Evolutionary conservation across 805 yeast species (phyloP).

Genomic region (Aciculoconidium aculeatum): DNA sequence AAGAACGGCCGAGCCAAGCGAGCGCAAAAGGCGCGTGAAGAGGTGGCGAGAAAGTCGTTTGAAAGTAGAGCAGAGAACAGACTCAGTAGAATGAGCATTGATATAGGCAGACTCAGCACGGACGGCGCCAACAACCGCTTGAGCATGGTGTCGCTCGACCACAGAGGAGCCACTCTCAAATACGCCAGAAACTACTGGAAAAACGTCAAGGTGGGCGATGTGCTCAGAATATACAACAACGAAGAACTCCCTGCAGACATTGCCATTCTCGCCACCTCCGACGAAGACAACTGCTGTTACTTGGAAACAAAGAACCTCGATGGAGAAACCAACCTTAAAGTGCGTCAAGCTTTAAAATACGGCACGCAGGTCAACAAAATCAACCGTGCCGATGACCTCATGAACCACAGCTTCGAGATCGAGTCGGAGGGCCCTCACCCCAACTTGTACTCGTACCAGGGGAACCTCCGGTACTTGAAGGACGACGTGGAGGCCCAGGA

Average conservation of each 20-base stretch:
- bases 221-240: constrained; percentile 59
- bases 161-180: constrained; percentile 12
- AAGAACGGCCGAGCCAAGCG: constrained; percentile 30
- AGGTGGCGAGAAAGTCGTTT: constrained; percentile 12
- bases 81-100: no score
- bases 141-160: neutral
- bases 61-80: constrained; percentile 32
- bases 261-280: constrained; percentile 60
- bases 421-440: constrained; percentile 84
- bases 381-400: constrained; percentile 31
- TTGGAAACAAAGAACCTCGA: constrained; percentile 69
- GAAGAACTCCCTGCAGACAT: constrained; percentile 79
- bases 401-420: constrained; percentile 50
- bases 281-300: constrained; percentile 60
- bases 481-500: constrained; percentile 35
- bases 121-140: constrained; percentile 2
- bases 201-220: constrained; percentile 68
- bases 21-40: constrained; percentile 17
- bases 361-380: constrained; percentile 44
- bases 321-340: constrained; percentile 76
- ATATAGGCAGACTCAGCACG: no score
- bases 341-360: constrained; percentile 65
- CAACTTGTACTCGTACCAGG: constrained; percentile 70
- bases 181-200: constrained; percentile 51
- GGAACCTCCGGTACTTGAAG: constrained; percentile 40